phyloP scores from a whole-genome alignment of 2,329 filamentous ascomycete genomes.

The Scedosporium dehoogii region DNA sequence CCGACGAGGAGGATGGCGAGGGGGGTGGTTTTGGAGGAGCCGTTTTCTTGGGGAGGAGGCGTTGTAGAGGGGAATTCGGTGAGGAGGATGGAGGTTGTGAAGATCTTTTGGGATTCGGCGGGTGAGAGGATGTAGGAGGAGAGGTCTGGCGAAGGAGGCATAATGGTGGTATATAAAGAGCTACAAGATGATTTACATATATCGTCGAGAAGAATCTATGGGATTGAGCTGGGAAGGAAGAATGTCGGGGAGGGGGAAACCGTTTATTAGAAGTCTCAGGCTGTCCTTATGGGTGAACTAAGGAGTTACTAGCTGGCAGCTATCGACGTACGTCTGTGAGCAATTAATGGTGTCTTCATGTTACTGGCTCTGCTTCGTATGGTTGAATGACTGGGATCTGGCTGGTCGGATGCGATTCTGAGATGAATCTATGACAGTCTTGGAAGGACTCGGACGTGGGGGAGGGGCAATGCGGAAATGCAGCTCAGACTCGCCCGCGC shows the following conservation, averaged over 20 bases:
- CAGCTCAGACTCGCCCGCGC: background rate
- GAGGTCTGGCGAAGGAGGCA: constrained; percentile 16
- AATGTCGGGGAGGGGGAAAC: too few species aligned
- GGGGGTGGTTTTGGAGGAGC: constrained; percentile 12
- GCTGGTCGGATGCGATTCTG: background rate
- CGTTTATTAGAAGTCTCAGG: too few species aligned
- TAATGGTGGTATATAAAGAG: background rate
- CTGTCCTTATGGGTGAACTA: too few species aligned
- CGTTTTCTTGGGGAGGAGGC: constrained; percentile 5
- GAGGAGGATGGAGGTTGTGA: constrained; percentile 21
- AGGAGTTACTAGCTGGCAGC: too few species aligned
- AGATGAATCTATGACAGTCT: background rate
- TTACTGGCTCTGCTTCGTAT: too few species aligned
- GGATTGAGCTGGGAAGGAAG: too few species aligned
- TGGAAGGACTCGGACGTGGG: background rate
- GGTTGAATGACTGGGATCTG: background rate
- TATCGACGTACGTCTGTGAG: too few species aligned
- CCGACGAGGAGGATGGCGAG: constrained; percentile 33
- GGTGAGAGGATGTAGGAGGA: constrained; percentile 22
- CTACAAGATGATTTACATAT: too few species aligned
- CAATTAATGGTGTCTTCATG: too few species aligned
- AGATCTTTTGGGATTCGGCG: constrained; percentile 20
- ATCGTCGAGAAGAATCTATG: background rate
- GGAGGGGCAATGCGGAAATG: background rate
- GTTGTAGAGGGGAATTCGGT: constrained; percentile 18